Percentiles rank a stretch among this genome's conserved stretches.
phyloP scores from a whole-genome alignment of 192 early-diverging fungal species.

The Coemansia sp. region DNA sequence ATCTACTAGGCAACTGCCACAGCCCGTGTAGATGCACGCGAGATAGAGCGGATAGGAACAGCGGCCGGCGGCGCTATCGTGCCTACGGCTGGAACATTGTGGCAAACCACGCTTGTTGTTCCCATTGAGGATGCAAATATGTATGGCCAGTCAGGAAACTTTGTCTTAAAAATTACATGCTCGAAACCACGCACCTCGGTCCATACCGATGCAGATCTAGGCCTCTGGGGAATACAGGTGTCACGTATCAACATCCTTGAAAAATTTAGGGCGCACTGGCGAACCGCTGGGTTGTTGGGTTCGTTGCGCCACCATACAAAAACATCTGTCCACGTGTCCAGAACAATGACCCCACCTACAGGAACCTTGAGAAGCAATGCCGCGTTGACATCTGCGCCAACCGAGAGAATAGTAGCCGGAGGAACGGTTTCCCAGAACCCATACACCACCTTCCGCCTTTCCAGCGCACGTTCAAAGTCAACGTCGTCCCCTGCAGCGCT shows the following conservation, averaged over 20 bases:
- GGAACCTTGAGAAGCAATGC: constrained; percentile 43
- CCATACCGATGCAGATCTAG: constrained; percentile 47
- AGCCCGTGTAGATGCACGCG: constrained; percentile 15
- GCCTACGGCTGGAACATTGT: constrained; percentile 1
- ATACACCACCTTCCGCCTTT: constrained; percentile 49
- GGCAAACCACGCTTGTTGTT: constrained; percentile 10
- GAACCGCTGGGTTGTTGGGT: constrained; percentile 40
- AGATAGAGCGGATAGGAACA: constrained; percentile 25
- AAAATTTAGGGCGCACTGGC: constrained; percentile 47
- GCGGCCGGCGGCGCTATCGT: constrained; percentile 18
- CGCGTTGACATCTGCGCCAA: constrained; percentile 43
- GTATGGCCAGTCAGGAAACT: constrained; percentile 55
- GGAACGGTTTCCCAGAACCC: constrained; percentile 53
- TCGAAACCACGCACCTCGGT: constrained; percentile 48
- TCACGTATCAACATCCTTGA: constrained; percentile 44
- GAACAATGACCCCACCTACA: constrained; percentile 42
- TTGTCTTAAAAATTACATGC: constrained; percentile 53
- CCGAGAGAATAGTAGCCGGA: constrained; percentile 44
- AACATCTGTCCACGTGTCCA: constrained; percentile 53
- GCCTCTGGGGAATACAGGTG: constrained; percentile 42
- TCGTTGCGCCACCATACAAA: constrained; percentile 56
- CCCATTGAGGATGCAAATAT: constrained; percentile 41
- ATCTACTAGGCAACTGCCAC: constrained; percentile 21
- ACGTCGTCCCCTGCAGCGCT: constrained; percentile 37
- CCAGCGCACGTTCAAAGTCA: constrained; percentile 48